A percentile compares a stretch with the other conserved stretches of the same genome.
Evolutionary conservation across 164 flowering plant genomes (phyloP).

Genomic region (Akebia trifoliata): DNA sequence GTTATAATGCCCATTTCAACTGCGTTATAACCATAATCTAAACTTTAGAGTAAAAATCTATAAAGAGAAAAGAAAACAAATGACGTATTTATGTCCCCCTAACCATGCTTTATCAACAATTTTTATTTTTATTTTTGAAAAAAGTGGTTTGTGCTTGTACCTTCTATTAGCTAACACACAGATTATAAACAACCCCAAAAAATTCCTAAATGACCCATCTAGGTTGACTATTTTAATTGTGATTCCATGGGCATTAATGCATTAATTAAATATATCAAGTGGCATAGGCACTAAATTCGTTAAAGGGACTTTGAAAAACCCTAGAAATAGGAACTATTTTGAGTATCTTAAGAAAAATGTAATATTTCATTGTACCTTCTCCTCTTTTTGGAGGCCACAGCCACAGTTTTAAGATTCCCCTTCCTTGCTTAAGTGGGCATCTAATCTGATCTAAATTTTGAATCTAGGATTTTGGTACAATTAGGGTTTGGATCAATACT

Average conservation of each 20-base stretch:
- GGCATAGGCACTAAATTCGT: conserved; percentile 4
- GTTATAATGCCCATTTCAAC: too few relatives aligned
- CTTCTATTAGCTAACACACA: not conserved
- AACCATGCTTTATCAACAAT: not conserved
- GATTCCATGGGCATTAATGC: not conserved
- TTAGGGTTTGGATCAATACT: conserved; percentile 8
- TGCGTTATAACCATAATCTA: too few relatives aligned
- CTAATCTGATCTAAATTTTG: not conserved
- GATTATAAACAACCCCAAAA: not conserved
- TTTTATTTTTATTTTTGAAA: not conserved
- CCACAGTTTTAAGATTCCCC: conserved; percentile 7
- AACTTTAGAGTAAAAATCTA: too few relatives aligned
- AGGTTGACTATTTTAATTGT: conserved; percentile 2
- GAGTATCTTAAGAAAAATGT: conserved; percentile 2
- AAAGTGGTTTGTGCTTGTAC: conserved; percentile 14
- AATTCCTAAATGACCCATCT: conserved; percentile 8
- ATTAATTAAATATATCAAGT: not conserved
- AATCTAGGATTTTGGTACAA: not conserved
- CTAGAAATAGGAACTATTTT: conserved; percentile 8
- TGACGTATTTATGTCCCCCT: not conserved
- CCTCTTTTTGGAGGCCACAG: conserved; percentile 7
- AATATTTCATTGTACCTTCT: not conserved
- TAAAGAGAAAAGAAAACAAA: not conserved
- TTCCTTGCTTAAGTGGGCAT: not conserved
- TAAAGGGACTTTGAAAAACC: conserved; percentile 8